Evolutionary conservation across 108 stramenopile genomes (phyloP).

Genomic region (Mediolabrus comicus): DNA sequence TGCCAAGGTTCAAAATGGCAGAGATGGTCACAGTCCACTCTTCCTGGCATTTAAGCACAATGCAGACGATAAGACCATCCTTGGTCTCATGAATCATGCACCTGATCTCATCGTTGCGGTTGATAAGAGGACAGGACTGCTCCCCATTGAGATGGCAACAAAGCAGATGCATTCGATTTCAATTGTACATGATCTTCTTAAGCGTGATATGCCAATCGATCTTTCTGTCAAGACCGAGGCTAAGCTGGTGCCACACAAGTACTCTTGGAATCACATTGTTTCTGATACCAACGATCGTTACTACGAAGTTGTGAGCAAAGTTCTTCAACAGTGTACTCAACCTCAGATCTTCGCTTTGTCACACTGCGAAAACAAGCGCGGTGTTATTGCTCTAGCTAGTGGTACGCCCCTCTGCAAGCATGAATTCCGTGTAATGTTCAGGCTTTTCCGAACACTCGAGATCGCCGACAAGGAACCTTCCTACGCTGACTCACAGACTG

Average conservation of each 20-base stretch:
- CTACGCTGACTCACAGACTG: conserved; percentile 73
- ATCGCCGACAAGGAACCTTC: conserved; percentile 80
- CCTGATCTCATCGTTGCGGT: conserved; percentile 77
- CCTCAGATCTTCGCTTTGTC: conserved; percentile 85
- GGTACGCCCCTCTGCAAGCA: conserved; percentile 88
- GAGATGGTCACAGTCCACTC: conserved; percentile 77
- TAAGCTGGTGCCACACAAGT: conserved; percentile 76
- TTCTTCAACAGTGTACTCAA: conserved; percentile 79
- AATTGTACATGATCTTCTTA: conserved; percentile 82
- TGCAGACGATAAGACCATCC: conserved; percentile 83
- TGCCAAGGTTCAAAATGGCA: conserved; percentile 46
- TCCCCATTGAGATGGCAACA: conserved; percentile 87
- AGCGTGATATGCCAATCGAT: conserved; percentile 85
- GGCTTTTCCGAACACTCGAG: conserved; percentile 84
- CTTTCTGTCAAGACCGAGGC: conserved; percentile 76
- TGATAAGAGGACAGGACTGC: conserved; percentile 78
- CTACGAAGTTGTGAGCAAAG: conserved; percentile 81
- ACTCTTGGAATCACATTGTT: conserved; percentile 88
- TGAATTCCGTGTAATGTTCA: conserved; percentile 83
- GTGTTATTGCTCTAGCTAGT: conserved; percentile 77
- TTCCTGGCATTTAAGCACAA: conserved; percentile 79
- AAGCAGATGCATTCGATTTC: conserved; percentile 80
- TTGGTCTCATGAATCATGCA: conserved; percentile 85
- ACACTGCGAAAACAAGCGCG: conserved; percentile 75
- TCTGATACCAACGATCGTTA: conserved; percentile 81